phyloP scores from a whole-genome alignment of 192 early-diverging fungal genomes.

The Coemansia sp. region DNA sequence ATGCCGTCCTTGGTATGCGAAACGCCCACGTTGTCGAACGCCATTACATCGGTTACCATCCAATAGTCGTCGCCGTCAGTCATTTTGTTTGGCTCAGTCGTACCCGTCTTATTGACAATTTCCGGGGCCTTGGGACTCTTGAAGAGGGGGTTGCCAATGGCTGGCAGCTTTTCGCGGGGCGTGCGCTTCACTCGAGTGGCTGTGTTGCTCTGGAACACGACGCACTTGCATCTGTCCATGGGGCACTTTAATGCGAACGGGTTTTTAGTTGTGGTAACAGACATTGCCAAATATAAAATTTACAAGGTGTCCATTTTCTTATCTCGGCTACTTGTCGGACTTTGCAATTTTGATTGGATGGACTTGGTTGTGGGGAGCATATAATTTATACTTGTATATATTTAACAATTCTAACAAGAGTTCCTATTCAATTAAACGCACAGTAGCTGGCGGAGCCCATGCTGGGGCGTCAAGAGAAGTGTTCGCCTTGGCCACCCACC shows the following conservation, averaged over 20 bases:
- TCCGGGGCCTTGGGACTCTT: slow-evolving; percentile 3
- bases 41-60: slow-evolving; percentile 65
- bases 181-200: slow-evolving; percentile 21
- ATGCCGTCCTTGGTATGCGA: slow-evolving; percentile 57
- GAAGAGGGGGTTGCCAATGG: neutral
- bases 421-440: no score
- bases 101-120: neutral
- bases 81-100: neutral
- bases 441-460: neutral
- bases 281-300: neutral
- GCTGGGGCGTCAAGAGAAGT: neutral
- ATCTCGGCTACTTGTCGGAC: neutral
- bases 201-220: slow-evolving; percentile 4
- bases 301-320: neutral
- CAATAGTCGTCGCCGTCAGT: slow-evolving; percentile 52
- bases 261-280: neutral
- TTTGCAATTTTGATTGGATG: neutral
- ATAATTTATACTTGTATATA: neutral
- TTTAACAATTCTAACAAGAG: neutral
- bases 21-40: slow-evolving; percentile 78
- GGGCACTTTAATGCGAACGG: slow-evolving; percentile 24
- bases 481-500: neutral
- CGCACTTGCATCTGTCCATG: slow-evolving; percentile 12
- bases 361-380: neutral
- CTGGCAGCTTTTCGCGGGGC: neutral